Percentiles rank a stretch among this genome's conserved stretches.
Evolutionary conservation across 148 eudicot species (phyloP).

Genomic region (Cornus suecica): DNA sequence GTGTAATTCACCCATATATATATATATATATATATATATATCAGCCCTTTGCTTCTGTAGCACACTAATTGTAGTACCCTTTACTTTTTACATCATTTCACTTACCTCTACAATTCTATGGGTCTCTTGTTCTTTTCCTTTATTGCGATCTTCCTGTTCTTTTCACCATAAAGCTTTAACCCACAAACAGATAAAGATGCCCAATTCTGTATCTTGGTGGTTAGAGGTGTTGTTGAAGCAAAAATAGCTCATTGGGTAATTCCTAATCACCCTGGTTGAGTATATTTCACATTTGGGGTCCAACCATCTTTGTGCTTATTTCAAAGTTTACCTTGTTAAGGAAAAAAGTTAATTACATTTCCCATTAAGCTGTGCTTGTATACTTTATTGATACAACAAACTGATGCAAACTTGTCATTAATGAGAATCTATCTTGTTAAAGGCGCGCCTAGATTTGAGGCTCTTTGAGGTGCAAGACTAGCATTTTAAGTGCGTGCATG

Average conservation of each 20-base stretch:
- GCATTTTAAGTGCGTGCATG: too few relatives aligned
- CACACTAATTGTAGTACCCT: not conserved
- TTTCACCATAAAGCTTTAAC: conserved; percentile 18
- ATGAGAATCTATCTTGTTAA: too few relatives aligned
- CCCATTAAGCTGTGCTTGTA: not conserved
- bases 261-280: not conserved
- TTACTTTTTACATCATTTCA: not conserved
- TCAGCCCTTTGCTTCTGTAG: conserved; percentile 8
- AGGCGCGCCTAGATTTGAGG: too few relatives aligned
- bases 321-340: not conserved
- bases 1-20: too few relatives aligned
- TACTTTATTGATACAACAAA: not conserved
- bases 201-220: conserved; percentile 9
- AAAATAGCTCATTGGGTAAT: not conserved
- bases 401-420: not conserved
- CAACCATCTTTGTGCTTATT: too few relatives aligned
- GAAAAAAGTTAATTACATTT: not conserved
- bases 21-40: too few relatives aligned
- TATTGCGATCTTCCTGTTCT: not conserved
- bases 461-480: too few relatives aligned
- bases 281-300: too few relatives aligned
- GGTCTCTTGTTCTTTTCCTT: conserved; percentile 4
- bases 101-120: not conserved
- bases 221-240: conserved; percentile 21
- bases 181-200: conserved; percentile 16